Conservation (phyloP, 23 red algal species). For the Porphyridium purpureum region DNA sequence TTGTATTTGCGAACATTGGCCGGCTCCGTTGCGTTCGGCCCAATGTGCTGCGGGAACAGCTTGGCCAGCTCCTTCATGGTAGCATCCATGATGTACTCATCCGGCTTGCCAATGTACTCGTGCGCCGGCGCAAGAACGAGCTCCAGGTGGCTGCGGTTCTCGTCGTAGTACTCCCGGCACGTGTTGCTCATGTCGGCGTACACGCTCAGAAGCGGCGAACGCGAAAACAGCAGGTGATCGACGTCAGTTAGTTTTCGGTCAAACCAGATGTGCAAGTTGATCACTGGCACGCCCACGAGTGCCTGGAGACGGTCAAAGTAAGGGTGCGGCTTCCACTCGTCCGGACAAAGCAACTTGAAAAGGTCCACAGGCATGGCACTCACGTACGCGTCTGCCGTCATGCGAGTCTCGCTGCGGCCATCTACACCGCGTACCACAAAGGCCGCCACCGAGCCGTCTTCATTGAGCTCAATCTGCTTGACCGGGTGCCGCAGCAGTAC, state of each 20-base stretch:
- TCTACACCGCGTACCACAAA: slow-evolving; percentile 22
- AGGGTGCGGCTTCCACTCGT: slow-evolving; percentile 18
- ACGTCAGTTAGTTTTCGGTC: slow-evolving; percentile 88
- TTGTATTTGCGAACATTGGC: slow-evolving; percentile 59
- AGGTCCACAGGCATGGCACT: slow-evolving; percentile 89
- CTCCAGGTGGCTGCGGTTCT: slow-evolving; percentile 68
- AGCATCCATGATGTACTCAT: slow-evolving; percentile 57
- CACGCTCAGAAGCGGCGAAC: slow-evolving; percentile 73
- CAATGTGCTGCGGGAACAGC: slow-evolving; percentile 82
- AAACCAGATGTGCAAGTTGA: slow-evolving; percentile 98
- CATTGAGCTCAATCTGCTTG: slow-evolving; percentile 29
- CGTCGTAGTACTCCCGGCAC: slow-evolving; percentile 70
- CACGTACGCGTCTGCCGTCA: slow-evolving; percentile 77
- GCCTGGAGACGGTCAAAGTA: slow-evolving; percentile 36
- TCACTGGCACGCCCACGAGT: slow-evolving; percentile 83
- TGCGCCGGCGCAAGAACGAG: slow-evolving; percentile 80
- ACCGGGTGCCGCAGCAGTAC: slow-evolving; percentile 29
- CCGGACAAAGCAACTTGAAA: slow-evolving; percentile 66
- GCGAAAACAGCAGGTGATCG: slow-evolving; percentile 93
- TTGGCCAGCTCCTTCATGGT: slow-evolving; percentile 80
- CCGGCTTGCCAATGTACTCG: slow-evolving; percentile 56
- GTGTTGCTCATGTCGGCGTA: slow-evolving; percentile 99
- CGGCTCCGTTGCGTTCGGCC: slow-evolving; percentile 25
- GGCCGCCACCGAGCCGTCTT: slow-evolving; percentile 24
- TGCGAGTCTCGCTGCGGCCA: slow-evolving; percentile 5